phyloP scores from a whole-genome alignment of 225 moss, liverwort and hornwort genomes.

The Pleurozium schreberi region DNA sequence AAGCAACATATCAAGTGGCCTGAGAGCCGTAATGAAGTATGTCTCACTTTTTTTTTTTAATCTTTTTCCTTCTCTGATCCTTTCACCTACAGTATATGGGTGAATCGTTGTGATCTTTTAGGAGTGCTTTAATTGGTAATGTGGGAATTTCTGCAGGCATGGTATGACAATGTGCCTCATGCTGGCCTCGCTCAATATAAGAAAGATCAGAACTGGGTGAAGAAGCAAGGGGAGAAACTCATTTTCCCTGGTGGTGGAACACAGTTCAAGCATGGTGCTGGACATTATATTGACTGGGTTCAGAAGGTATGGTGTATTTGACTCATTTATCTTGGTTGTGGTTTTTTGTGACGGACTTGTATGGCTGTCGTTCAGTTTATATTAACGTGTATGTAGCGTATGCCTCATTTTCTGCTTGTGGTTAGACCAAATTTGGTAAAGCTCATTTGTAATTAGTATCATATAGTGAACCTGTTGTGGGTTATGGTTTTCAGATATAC shows the following conservation, averaged over 20 bases:
- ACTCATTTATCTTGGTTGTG: neutral
- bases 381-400: neutral
- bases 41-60: neutral
- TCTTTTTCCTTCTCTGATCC: neutral
- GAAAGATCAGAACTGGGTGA: slow-evolving; percentile 51
- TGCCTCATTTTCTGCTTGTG: neutral
- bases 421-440: neutral
- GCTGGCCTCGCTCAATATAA: slow-evolving; percentile 35
- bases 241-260: slow-evolving; percentile 45
- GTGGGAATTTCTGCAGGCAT: slow-evolving; percentile 9
- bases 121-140: neutral
- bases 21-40: slow-evolving; percentile 28
- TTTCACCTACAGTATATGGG: neutral
- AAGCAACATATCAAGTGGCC: slow-evolving; percentile 42
- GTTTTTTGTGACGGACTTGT: neutral
- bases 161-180: slow-evolving; percentile 48
- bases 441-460: neutral
- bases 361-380: neutral
- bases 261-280: slow-evolving; percentile 40
- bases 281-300: slow-evolving; percentile 42
- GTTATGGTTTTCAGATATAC: slow-evolving; percentile 28
- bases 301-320: slow-evolving; percentile 12
- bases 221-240: slow-evolving; percentile 33
- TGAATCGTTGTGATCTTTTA: neutral
- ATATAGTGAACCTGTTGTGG: neutral